Evolutionary conservation across 345 rosid genomes (phyloP).

Genomic region (Raphanus sativus): DNA sequence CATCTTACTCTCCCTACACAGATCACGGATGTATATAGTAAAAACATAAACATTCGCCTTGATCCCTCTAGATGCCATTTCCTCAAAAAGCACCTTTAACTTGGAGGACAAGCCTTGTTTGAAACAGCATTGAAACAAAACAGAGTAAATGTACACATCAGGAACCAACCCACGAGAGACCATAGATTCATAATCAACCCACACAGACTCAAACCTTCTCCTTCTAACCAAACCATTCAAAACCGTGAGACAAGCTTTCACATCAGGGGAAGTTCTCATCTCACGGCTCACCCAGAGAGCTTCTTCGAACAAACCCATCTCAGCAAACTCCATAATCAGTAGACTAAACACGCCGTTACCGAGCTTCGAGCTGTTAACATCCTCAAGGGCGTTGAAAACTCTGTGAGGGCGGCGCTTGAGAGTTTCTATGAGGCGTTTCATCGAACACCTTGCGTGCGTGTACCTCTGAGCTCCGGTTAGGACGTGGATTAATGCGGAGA

Average conservation of each 20-base stretch:
- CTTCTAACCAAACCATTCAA: constrained; percentile 54
- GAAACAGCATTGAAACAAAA: constrained; percentile 55
- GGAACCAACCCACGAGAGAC: constrained; percentile 53
- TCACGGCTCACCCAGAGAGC: constrained; percentile 58
- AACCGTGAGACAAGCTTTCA: constrained; percentile 53
- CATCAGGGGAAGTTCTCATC: constrained; percentile 42
- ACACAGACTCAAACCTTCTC: constrained; percentile 46
- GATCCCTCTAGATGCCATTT: constrained; percentile 50
- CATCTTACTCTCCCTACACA: constrained; percentile 49
- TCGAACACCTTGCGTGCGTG: constrained; percentile 60
- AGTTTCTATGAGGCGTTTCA: constrained; percentile 51
- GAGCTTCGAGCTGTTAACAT: constrained; percentile 33
- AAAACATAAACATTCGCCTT: constrained; percentile 55
- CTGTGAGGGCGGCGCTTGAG: constrained; percentile 38
- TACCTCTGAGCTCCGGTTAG: constrained; percentile 41
- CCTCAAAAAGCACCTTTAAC: constrained; percentile 48
- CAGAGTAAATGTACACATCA: constrained; percentile 56
- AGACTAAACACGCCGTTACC: constrained; percentile 50
- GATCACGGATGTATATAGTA: constrained; percentile 49
- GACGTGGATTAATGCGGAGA: constrained; percentile 40
- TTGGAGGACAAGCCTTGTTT: constrained; percentile 47
- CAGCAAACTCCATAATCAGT: constrained; percentile 52
- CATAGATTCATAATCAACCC: constrained; percentile 51
- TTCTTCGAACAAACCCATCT: constrained; percentile 58
- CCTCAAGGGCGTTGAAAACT: constrained; percentile 47